Evolutionary conservation across 2,329 filamentous ascomycete species (phyloP).

Genomic region (Dactylella cylindrospora): DNA sequence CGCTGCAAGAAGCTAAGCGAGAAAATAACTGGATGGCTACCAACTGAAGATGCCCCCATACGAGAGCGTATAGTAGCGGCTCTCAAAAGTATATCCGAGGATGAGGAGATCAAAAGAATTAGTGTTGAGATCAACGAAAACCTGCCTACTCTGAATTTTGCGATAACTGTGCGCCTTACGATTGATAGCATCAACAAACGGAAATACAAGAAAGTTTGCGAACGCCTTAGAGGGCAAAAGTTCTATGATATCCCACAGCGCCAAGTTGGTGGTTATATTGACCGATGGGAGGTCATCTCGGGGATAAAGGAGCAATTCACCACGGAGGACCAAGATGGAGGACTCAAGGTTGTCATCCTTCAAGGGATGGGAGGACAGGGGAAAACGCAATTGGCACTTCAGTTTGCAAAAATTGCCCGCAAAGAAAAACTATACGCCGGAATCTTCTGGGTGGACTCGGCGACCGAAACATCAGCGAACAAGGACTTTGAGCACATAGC

Average conservation of each 20-base stretch:
- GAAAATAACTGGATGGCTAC: no score
- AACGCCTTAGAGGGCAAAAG: background rate
- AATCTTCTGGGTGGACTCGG: conserved; percentile 1
- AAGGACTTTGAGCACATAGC: background rate
- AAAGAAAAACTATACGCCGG: background rate
- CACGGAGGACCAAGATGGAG: background rate
- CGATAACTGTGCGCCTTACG: no score
- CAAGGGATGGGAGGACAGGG: conserved; percentile 6
- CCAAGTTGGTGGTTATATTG: background rate
- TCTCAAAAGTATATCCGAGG: no score
- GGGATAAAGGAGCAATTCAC: background rate
- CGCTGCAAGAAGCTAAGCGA: no score
- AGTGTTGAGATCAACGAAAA: no score
- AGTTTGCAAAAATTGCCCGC: background rate
- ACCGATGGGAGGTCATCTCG: background rate
- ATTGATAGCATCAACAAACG: no score
- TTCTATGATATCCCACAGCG: background rate
- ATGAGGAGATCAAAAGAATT: no score
- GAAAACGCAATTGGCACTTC: conserved; percentile 2
- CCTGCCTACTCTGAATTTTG: no score
- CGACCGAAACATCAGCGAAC: background rate
- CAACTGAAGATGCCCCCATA: no score
- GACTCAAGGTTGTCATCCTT: background rate
- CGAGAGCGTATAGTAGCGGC: no score
- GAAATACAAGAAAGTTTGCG: no score